Evolutionary conservation across 164 flowering plant species (phyloP), one percentile per base, ranked within the genome.

Genomic region (Tetrastigma voinierianum): DNA sequence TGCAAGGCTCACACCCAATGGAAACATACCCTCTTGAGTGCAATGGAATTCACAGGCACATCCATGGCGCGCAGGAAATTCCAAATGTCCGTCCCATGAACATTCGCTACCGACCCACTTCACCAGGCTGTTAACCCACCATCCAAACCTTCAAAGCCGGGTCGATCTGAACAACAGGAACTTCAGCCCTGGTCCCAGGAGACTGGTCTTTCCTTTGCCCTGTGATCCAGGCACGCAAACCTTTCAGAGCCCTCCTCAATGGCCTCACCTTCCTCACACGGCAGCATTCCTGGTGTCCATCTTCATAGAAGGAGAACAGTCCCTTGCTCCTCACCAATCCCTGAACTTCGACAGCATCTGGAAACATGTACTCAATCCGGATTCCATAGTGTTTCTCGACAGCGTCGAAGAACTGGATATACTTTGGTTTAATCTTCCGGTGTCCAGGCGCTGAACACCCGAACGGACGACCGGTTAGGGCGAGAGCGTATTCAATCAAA

Each of bases 251-350:
- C 59, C 97, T 74, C 77, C 93, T 81, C 57, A 95, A 68, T 23
- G 99, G 99, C 65, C 97, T 82, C 32, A 95, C 99, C 65, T 95
- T 95, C 75, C 99, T 86, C 32, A 90, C 87, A 52, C 97, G 81
- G 86, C 99, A 95, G 86, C 99, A 95, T 64, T 95, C 99, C 51
- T 90, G 96, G 76, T 95, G 97, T 24, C 99, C 99, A 69, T 92
- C 98, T 49, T 89, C 96, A 43, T 90, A 92, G 72, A 92, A 92
- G 0, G 98, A 92, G 73, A 95, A 95, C 24, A 92, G 75, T 0
- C 98, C 98, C 73, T 92, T 95, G 77, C 40, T 85, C 70, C 99
- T 85, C 1, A 95, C 99, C 16, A 95, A 67, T 9, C 74, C 96
- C 64, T 95, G 97, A 64, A 92, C 96, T 65, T 95, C 99, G 47